Conservation (phyloP, 179 eudicot species). For the Silene vulgaris region DNA sequence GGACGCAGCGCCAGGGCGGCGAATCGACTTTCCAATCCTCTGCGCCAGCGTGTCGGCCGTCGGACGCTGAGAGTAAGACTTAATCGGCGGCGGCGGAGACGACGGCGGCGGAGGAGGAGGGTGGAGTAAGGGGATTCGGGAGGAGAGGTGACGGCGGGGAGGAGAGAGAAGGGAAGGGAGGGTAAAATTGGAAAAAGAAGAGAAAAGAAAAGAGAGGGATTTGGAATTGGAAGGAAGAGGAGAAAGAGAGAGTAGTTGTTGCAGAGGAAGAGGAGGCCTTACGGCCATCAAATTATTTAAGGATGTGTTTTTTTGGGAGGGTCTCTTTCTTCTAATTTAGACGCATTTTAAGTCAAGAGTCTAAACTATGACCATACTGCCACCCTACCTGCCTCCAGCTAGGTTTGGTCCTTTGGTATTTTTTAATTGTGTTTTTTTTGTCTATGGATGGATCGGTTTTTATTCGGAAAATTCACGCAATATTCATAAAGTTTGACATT, state of each 20-base stretch:
- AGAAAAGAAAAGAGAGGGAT: conserved; percentile 23
- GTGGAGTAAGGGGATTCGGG: background rate
- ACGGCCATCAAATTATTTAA: no score
- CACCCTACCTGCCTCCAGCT: no score
- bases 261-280: background rate
- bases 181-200: conserved; percentile 24
- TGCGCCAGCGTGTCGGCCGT: conserved; percentile 68
- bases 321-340: no score
- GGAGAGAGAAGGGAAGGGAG: conserved; percentile 22
- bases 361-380: no score
- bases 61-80: background rate
- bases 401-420: no score
- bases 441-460: no score
- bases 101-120: conserved; percentile 12
- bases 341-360: no score
- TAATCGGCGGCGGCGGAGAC: conserved; percentile 20
- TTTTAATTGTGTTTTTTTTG: no score
- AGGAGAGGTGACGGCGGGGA: background rate
- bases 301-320: no score
- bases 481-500: no score
- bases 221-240: conserved; percentile 11
- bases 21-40: conserved; percentile 77
- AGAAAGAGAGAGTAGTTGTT: no score
- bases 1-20: conserved; percentile 82
- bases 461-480: no score